phyloP scores from a whole-genome alignment of 2,329 filamentous ascomycete species.

The Hypoxylon sp. region DNA sequence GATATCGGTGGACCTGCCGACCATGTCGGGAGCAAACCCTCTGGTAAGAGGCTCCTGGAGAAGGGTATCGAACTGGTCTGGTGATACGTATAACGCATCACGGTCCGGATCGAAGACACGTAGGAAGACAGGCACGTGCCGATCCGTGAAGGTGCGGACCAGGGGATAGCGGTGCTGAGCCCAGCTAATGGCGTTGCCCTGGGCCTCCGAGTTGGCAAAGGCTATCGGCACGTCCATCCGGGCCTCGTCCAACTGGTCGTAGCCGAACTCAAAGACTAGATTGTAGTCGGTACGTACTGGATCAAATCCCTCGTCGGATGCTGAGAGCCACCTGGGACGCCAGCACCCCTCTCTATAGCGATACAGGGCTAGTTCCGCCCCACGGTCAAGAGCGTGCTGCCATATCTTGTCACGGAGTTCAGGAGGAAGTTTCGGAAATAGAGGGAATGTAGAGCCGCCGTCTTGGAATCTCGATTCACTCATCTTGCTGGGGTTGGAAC shows the following conservation, averaged over 20 bases:
- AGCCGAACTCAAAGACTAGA: slow-evolving; percentile 27
- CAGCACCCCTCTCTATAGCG: slow-evolving; percentile 32
- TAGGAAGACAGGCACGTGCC: slow-evolving; percentile 1
- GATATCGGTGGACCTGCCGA: not conserved
- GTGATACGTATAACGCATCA: slow-evolving; percentile 13
- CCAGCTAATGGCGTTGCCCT: slow-evolving; percentile 27
- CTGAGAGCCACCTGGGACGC: slow-evolving; percentile 15
- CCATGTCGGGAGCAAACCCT: not conserved
- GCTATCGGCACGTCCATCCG: slow-evolving; percentile 31
- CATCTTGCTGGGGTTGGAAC: too few species aligned
- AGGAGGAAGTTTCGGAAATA: slow-evolving; percentile 5
- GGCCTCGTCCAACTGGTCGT: slow-evolving; percentile 16
- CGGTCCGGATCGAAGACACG: slow-evolving; percentile 6
- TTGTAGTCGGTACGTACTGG: slow-evolving; percentile 10
- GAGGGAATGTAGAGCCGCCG: not conserved
- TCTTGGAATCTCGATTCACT: too few species aligned
- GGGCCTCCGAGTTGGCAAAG: slow-evolving; percentile 36
- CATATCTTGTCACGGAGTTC: slow-evolving; percentile 16
- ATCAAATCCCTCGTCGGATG: slow-evolving; percentile 20
- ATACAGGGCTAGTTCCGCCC: slow-evolving; percentile 20
- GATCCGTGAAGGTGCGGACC: not conserved
- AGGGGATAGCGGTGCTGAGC: slow-evolving; percentile 19
- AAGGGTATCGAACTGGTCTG: slow-evolving; percentile 32
- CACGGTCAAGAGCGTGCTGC: slow-evolving; percentile 6
- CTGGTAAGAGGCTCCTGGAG: slow-evolving; percentile 20